phyloP scores from a whole-genome alignment of 805 yeast species.

The Myxozyma vanderwaltii region DNA sequence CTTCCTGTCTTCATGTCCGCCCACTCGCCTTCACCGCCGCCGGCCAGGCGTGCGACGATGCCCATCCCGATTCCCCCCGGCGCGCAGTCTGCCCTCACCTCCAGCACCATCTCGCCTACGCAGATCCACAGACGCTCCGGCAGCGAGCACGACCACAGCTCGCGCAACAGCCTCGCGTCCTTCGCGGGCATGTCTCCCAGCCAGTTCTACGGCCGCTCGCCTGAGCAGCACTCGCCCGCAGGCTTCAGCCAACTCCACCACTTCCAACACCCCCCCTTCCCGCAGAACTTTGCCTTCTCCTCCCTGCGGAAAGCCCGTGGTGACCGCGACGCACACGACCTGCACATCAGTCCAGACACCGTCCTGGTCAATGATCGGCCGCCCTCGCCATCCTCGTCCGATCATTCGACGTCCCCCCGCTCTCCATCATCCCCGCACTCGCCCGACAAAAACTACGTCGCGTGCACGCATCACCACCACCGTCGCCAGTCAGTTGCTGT shows the following conservation, averaged over 20 bases:
- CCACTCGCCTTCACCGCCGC: conserved; percentile 1
- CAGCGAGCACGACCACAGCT: conserved; percentile 4
- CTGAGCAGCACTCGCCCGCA: conserved; percentile 19
- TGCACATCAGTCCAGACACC: background rate
- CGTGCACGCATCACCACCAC: conserved; percentile 38
- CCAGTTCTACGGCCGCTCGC: conserved; percentile 24
- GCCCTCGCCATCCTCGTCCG: background rate
- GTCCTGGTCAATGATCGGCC: background rate
- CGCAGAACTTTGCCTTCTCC: conserved; percentile 2
- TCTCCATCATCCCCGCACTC: background rate
- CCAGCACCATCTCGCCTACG: conserved; percentile 25
- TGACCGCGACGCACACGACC: background rate
- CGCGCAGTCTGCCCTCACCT: conserved; percentile 18
- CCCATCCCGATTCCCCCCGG: conserved; percentile 28
- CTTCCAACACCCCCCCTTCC: background rate
- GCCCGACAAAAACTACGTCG: conserved; percentile 10
- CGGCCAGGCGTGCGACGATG: conserved; percentile 12
- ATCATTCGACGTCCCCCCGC: conserved; percentile 1
- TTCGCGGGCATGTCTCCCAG: conserved; percentile 15
- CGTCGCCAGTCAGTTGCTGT: conserved; percentile 39
- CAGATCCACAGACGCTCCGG: conserved; percentile 28
- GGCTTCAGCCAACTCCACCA: conserved; percentile 11
- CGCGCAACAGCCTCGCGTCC: background rate
- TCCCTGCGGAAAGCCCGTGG: background rate
- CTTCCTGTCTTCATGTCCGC: background rate